These are phyloP conservation scores for Xylaria sp. DNA, from an alignment of 2,329 filamentous ascomycete genomes.

Conservation along the genomic window DNA sequence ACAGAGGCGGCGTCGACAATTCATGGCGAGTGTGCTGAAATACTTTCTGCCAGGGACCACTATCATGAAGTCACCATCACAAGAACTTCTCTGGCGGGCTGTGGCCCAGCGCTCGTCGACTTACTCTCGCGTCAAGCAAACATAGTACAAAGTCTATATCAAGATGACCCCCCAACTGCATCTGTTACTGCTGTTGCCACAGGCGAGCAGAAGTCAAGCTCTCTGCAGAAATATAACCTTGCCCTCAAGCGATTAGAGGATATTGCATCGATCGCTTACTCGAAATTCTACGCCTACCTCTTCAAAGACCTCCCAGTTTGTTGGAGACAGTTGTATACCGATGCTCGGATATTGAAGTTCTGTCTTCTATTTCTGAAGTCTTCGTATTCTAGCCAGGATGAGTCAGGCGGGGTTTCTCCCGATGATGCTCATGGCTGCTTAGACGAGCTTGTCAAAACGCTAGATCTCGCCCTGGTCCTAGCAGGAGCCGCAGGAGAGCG, in stretches of 20 bases:
- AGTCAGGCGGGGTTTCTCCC: neutral
- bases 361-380: constrained; percentile 49
- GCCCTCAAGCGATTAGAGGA: constrained; percentile 62
- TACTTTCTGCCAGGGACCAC: constrained; percentile 28
- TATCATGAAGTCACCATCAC: constrained; percentile 1
- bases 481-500: constrained; percentile 68
- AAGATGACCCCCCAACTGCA: neutral
- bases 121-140: constrained; percentile 45
- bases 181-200: neutral
- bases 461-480: constrained; percentile 83
- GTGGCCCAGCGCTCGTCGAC: constrained; percentile 43
- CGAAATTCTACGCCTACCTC: constrained; percentile 75
- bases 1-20: constrained; percentile 39
- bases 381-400: constrained; percentile 29
- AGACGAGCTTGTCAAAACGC: constrained; percentile 66
- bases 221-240: constrained; percentile 40
- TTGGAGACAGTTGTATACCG: constrained; percentile 78
- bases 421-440: constrained; percentile 49
- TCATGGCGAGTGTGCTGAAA: constrained; percentile 39
- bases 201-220: neutral
- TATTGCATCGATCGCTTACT: constrained; percentile 67
- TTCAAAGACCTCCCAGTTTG: constrained; percentile 72
- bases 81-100: constrained; percentile 38
- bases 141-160: constrained; percentile 23
- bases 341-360: constrained; percentile 73